A percentile compares a stretch with the other conserved stretches of the same genome.
phyloP scores from a whole-genome alignment of 352 stramenopile species.

The Phytophthora meadii region DNA sequence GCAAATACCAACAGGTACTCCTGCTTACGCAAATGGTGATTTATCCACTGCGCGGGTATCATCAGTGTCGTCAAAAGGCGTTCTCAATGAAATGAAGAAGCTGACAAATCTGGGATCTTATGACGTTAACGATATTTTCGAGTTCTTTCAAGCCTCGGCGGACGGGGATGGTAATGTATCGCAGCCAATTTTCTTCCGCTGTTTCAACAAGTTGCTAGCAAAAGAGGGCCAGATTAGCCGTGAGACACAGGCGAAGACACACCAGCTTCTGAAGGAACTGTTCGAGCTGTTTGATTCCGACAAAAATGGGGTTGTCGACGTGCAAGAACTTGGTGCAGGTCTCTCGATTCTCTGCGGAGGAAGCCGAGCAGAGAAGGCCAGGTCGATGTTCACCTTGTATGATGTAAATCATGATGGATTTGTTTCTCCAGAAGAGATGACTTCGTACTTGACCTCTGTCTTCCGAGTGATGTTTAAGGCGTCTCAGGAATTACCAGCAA shows the following conservation, averaged over 20 bases:
- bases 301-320: slow-evolving; percentile 82
- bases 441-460: slow-evolving; percentile 79
- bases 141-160: slow-evolving; percentile 83
- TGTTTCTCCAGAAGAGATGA: slow-evolving; percentile 86
- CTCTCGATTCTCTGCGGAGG: slow-evolving; percentile 90
- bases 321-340: slow-evolving; percentile 84
- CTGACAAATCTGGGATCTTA: slow-evolving; percentile 85
- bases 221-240: slow-evolving; percentile 48
- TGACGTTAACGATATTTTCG: slow-evolving; percentile 88
- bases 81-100: slow-evolving; percentile 77
- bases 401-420: slow-evolving; percentile 85
- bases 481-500: slow-evolving; percentile 60
- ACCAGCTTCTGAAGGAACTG: slow-evolving; percentile 69
- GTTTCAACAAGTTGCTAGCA: slow-evolving; percentile 84
- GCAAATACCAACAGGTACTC: background rate
- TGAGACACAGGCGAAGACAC: slow-evolving; percentile 50
- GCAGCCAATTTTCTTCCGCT: slow-evolving; percentile 78
- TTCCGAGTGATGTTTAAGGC: slow-evolving; percentile 91
- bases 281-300: slow-evolving; percentile 88
- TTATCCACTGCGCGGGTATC: slow-evolving; percentile 18
- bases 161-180: slow-evolving; percentile 67
- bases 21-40: slow-evolving; percentile 2
- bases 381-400: slow-evolving; percentile 86
- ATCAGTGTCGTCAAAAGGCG: slow-evolving; percentile 46
- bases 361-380: slow-evolving; percentile 69